Base-by-base conservation (phyloP, 148 eudicot genomes). In the Oxyria digyna region DNA sequence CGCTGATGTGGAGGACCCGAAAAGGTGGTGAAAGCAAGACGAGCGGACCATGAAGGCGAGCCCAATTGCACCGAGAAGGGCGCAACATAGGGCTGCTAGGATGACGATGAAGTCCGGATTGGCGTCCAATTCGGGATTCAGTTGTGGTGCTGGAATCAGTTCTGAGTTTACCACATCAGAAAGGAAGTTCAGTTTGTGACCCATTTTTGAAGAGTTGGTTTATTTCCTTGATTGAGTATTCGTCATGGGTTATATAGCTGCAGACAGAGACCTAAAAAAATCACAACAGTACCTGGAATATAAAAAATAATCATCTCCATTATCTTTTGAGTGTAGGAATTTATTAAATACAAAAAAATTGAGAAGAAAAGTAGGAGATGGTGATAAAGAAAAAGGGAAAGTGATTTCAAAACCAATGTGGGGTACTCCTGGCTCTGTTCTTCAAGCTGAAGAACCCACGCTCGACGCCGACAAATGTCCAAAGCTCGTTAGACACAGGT, bases 41-140 rank as follows among this genome's bases (percentile, higher is more conserved):
- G 84, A 87, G 37, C 93, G 81, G 35, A 81, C 81, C 13, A 82
- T 79, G 29, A 80, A 69, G 42, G 80, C 81, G 21, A 87, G 86
- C 57, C 85, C 92, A 20, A 85, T 75, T 4, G 82, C 81, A 75
- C 86, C 83, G 24, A 87, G 78, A 33, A 87, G 78, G 37, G 85
- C 92, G 64, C 89, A 83, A 43, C 81, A 72, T 13, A 87, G 79
- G 21, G 85, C 87, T 31, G 82, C 85, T 37, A 87, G 72, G 31
- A 85, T 80, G 65, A 87, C 71, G 10, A 78, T 75, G 67, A 81
- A 87, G 74, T 87, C 81, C 6, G 88, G 76, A 71, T 72, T 74
- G 42, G 76, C 21, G 17, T 15, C 68, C 17, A 67, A 21, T 9
- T 69, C 70, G 8, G 70, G 48, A 31, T 69, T 76, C 7, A 74